phyloP scores from a whole-genome alignment of 345 rosid genomes.

The Sapria himalayana region DNA sequence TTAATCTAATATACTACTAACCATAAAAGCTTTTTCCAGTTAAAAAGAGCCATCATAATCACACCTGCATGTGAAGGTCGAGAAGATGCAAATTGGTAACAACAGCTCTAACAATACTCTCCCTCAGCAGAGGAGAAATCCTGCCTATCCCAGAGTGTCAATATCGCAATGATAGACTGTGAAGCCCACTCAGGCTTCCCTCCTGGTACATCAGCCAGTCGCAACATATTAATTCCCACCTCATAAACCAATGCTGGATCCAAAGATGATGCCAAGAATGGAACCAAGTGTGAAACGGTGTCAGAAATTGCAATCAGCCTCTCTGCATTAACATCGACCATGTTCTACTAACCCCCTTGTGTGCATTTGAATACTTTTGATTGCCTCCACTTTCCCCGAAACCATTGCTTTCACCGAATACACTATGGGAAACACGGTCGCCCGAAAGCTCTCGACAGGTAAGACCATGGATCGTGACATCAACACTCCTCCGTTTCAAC shows the following conservation, averaged over 20 bases:
- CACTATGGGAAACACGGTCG: conserved; percentile 72
- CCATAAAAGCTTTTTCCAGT: too few relatives aligned
- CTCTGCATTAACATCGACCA: conserved; percentile 61
- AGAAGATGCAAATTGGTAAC: conserved; percentile 85
- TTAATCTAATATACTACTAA: too few relatives aligned
- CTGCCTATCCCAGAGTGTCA: conserved; percentile 97
- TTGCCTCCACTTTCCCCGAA: conserved; percentile 60
- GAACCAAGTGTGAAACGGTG: conserved; percentile 71
- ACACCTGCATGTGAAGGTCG: conserved; percentile 95
- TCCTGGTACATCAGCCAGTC: conserved; percentile 92
- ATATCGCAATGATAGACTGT: conserved; percentile 70
- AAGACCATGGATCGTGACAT: conserved; percentile 74
- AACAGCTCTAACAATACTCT: conserved; percentile 88
- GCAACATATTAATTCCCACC: conserved; percentile 85
- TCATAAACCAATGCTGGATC: conserved; percentile 89
- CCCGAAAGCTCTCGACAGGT: conserved; percentile 71
- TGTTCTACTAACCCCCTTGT: conserved; percentile 17
- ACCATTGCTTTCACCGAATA: conserved; percentile 82
- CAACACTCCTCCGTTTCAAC: conserved; percentile 47
- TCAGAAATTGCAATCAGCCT: conserved; percentile 72
- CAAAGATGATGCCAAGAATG: conserved; percentile 79
- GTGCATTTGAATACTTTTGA: conserved; percentile 51
- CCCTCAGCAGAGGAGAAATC: conserved; percentile 96
- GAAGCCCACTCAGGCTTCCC: conserved; percentile 99
- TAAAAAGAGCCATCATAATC: too few relatives aligned